Evolutionary conservation across 2,329 filamentous ascomycete species (phyloP).

Genomic region (Alternaria incomplexa): DNA sequence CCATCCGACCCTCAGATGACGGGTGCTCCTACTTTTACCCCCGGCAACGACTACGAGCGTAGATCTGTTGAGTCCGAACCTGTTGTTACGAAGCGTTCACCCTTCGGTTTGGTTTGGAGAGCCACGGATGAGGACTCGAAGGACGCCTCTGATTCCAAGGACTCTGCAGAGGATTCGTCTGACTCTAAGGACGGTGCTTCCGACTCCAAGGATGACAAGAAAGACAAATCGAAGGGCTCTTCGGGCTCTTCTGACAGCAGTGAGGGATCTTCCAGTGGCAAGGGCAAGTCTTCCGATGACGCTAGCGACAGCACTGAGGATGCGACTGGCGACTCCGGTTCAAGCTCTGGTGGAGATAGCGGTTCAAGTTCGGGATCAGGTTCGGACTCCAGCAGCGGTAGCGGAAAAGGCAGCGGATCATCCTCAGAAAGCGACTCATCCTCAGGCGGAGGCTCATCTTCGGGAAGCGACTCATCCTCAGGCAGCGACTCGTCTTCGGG

Average conservation of each 20-base stretch:
- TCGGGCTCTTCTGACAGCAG: not conserved
- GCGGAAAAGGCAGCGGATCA: not conserved
- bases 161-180: not conserved
- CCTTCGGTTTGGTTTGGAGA: not conserved
- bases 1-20: constrained; percentile 4
- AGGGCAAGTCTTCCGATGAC: not conserved
- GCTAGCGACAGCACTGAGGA: not conserved
- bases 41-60: not conserved
- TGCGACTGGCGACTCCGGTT: not conserved
- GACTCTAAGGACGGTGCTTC: not conserved
- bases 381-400: not conserved
- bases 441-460: not conserved
- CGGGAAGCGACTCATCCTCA: not conserved
- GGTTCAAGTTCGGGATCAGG: not conserved
- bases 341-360: constrained; percentile 1
- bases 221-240: not conserved
- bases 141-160: not conserved
- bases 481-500: not conserved
- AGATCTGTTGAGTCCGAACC: constrained; percentile 19
- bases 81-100: constrained; percentile 1
- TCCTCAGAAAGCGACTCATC: not conserved
- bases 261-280: not conserved
- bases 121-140: not conserved
- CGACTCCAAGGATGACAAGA: not conserved
- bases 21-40: constrained; percentile 8